These are phyloP conservation scores for Albatrellus ellisii DNA, from an alignment of 768 basidiomycete genomes.

Conservation along the genomic window DNA sequence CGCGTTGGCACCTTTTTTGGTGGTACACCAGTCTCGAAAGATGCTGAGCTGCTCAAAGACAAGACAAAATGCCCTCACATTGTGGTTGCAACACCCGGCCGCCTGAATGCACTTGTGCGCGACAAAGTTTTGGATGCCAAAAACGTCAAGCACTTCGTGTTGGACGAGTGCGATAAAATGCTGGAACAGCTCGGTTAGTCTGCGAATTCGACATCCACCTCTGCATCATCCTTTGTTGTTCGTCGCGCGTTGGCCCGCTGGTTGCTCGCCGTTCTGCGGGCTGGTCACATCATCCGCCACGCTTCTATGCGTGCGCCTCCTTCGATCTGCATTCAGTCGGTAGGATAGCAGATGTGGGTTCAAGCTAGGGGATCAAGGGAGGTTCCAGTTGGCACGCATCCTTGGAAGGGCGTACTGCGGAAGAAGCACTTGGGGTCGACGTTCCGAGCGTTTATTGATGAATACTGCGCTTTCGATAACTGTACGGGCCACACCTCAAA, in stretches of 20 bases:
- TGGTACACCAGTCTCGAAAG: conserved; percentile 88
- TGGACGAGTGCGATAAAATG: conserved; percentile 99
- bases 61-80: conserved; percentile 98
- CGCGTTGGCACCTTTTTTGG: conserved; percentile 97
- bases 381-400: background rate
- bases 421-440: background rate
- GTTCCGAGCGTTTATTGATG: background rate
- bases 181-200: conserved; percentile 99
- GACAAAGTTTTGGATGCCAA: conserved; percentile 94
- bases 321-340: conserved; percentile 15
- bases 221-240: conserved; percentile 18
- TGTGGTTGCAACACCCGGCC: conserved; percentile 95
- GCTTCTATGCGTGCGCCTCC: conserved; percentile 10
- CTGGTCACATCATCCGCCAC: conserved; percentile 21
- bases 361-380: conserved; percentile 7
- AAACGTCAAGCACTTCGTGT: conserved; percentile 97
- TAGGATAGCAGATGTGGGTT: conserved; percentile 8
- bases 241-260: conserved; percentile 15
- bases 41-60: conserved; percentile 87
- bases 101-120: conserved; percentile 87
- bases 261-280: conserved; percentile 39
- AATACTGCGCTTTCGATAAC: background rate
- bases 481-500: background rate
- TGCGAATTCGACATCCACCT: conserved; percentile 59
- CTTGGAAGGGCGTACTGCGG: background rate